Evolutionary conservation across 2,329 filamentous ascomycete species (phyloP).

Genomic region (Pseudomassariella vexata): DNA sequence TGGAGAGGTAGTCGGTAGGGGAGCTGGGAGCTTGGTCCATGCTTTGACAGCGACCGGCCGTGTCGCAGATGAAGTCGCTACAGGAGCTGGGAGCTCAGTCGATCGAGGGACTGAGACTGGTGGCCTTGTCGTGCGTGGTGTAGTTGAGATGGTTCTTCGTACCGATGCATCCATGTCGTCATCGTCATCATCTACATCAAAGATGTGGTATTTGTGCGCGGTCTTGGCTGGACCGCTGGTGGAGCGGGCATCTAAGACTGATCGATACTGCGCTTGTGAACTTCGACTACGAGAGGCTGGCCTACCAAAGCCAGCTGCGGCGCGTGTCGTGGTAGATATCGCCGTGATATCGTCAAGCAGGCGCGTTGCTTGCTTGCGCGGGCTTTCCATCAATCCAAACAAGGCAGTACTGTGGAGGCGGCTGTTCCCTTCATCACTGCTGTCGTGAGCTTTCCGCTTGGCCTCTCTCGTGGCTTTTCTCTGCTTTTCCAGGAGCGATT

Average conservation of each 20-base stretch:
- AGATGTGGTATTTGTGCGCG: not conserved
- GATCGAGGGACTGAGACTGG: not conserved
- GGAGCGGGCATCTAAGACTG: not conserved
- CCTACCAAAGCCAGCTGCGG: conserved; percentile 18
- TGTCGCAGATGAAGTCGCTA: too few relatives aligned
- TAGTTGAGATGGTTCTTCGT: not conserved
- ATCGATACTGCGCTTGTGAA: not conserved
- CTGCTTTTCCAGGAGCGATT: conserved; percentile 29
- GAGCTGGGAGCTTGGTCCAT: too few relatives aligned
- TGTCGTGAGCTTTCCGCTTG: conserved; percentile 22
- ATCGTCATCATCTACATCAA: conserved; percentile 3
- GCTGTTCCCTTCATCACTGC: conserved; percentile 15
- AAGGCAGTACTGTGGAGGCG: conserved; percentile 27
- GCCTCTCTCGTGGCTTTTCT: conserved; percentile 17
- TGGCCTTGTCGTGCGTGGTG: not conserved
- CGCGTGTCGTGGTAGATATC: conserved; percentile 13
- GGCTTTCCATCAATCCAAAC: conserved; percentile 37
- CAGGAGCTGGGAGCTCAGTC: too few relatives aligned
- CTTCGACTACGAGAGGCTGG: too few relatives aligned
- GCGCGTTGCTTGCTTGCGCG: conserved; percentile 22
- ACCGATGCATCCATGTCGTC: conserved; percentile 3
- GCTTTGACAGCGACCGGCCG: too few relatives aligned
- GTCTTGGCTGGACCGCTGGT: not conserved
- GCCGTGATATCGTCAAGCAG: conserved; percentile 15
- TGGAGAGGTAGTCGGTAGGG: too few relatives aligned